Base-by-base conservation (phyloP, 192 early-diverging fungal species). In the Podila minutissima region DNA sequence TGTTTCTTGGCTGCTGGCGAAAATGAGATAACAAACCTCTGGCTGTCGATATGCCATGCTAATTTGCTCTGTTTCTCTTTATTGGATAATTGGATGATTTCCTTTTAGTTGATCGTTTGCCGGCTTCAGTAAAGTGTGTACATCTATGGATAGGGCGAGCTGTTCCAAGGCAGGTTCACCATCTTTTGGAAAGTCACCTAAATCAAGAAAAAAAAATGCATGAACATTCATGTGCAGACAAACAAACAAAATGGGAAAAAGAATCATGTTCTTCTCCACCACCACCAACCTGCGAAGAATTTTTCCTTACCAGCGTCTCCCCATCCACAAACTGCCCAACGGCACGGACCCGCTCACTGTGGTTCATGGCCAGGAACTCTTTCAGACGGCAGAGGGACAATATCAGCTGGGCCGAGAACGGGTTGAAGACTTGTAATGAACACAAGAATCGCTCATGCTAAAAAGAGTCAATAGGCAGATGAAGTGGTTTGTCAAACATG, bases 361-460 rank as follows among this genome's bases (percentile, higher is more conserved):
- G 74, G 20, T 65, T 53, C 74, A 76, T 76, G 20, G 29, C 46
- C 55, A 76, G 37, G 57, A 76, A 65, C 24, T 70, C 74, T 29
- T 66, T 69, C 5, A 76, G 67, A 4, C 67, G 37, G 11, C 74
- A 76, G 0, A 69, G 48, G 19, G 74, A 76, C 29, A 76, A 37
- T 2, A 76, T 76, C 41, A 76, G 31, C 15, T 76, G 74, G 32
- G 69, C 49, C 3, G 74, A 76, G 26, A 76, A 76, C 24, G 62
- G 66, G 26, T 76, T 76, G 63, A 76, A 76, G 20, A 76, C 13
- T 15, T 59, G 62, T 8, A 76, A 61, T 10, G 62, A 57, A 0
- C 31, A 32, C 37, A 76, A 32, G 29, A 76, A 76, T 10, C 74
- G 67, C 41, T 76, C 74, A 38, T 76, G 74, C 74, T 76, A 12